phyloP scores from a whole-genome alignment of 106 monocot genomes.

The Phalaenopsis aphrodite region DNA sequence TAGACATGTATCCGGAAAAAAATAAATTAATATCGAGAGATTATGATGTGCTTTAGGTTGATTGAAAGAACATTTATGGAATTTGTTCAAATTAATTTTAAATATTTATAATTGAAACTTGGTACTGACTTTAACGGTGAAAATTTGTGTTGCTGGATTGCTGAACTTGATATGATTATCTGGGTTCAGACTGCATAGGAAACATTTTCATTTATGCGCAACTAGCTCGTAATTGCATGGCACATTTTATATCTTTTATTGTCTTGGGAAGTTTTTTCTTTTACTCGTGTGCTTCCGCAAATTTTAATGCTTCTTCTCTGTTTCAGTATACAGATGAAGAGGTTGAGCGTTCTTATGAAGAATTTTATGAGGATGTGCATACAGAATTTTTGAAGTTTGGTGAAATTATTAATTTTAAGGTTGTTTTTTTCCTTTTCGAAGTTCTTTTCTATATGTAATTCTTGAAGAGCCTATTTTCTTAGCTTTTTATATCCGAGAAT shows the following conservation, averaged over 20 bases:
- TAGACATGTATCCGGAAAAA: background rate
- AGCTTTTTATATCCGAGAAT: slow-evolving; percentile 1
- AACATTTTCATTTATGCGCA: background rate
- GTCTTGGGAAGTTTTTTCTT: background rate
- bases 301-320: slow-evolving; percentile 4
- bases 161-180: background rate
- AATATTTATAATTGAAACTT: background rate
- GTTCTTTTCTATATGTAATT: background rate
- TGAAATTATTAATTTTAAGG: slow-evolving; percentile 97
- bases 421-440: slow-evolving; percentile 14
- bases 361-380: slow-evolving; percentile 99
- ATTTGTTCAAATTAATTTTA: background rate
- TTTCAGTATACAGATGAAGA: slow-evolving; percentile 95
- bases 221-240: background rate
- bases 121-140: background rate
- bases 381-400: slow-evolving; percentile 98
- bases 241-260: slow-evolving; percentile 2
- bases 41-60: background rate
- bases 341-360: slow-evolving; percentile 81
- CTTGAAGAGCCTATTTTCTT: background rate
- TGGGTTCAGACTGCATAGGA: background rate
- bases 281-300: slow-evolving; percentile 1
- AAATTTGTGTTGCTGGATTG: background rate
- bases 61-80: background rate
- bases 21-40: background rate